phyloP scores from a whole-genome alignment of 2,329 filamentous ascomycete species.

The Beauveria medogensis region DNA sequence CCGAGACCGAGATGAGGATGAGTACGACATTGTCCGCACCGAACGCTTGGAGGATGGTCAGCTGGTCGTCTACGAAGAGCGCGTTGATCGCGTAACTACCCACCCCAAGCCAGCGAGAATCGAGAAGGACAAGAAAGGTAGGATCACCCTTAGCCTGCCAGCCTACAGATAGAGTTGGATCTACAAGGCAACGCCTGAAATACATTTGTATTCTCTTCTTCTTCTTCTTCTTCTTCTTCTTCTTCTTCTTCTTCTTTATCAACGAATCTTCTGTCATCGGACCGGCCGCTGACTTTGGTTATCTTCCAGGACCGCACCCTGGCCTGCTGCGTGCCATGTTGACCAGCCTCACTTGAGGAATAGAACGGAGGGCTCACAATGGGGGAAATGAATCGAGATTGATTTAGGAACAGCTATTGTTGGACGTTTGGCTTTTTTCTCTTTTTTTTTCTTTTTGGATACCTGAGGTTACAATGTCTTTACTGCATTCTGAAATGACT shows the following conservation, averaged over 20 bases:
- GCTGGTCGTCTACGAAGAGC: constrained; percentile 55
- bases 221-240: constrained; percentile 15
- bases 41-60: constrained; percentile 53
- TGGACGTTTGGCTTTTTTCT: not conserved
- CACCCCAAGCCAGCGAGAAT: constrained; percentile 54
- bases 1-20: constrained; percentile 26
- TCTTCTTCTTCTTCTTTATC: constrained; percentile 9
- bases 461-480: not conserved
- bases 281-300: constrained; percentile 24
- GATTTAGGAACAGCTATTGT: not conserved
- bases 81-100: constrained; percentile 47
- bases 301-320: constrained; percentile 50
- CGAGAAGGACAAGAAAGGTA: constrained; percentile 92
- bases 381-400: not conserved
- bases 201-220: constrained; percentile 15
- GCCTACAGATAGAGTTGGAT: constrained; percentile 48
- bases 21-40: constrained; percentile 47
- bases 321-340: constrained; percentile 61
- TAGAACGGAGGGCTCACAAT: not conserved
- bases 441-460: not conserved
- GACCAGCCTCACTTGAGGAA: constrained; percentile 54
- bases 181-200: not conserved
- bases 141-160: constrained; percentile 77
- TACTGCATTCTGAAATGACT: constrained; percentile 1
- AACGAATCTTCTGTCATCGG: constrained; percentile 12